Conservation (phyloP, 2,329 filamentous ascomycete genomes). For the Fusarium hostae region DNA sequence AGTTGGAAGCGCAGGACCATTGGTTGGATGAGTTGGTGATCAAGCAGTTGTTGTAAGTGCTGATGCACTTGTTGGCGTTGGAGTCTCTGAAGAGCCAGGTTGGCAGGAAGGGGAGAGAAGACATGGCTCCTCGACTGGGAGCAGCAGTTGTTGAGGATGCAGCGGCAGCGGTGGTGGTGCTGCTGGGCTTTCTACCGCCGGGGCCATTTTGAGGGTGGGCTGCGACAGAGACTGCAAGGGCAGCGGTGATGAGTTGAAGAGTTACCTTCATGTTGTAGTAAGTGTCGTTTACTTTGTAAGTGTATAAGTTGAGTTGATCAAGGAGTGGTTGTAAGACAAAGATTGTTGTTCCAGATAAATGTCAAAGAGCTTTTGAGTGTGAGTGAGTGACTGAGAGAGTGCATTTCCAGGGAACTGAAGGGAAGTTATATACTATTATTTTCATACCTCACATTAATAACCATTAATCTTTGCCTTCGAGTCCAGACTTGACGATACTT, state of each 20-base stretch:
- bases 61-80: constrained; percentile 12
- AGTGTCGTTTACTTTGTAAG: not conserved
- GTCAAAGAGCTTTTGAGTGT: not conserved
- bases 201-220: not conserved
- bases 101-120: constrained; percentile 8
- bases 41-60: constrained; percentile 12
- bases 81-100: constrained; percentile 7
- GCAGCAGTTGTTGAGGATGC: not conserved
- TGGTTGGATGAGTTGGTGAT: constrained; percentile 5
- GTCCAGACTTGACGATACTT: not conserved
- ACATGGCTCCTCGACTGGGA: not conserved
- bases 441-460: rapidly evolving
- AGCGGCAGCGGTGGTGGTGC: not conserved
- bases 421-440: not conserved
- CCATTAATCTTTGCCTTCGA: not conserved
- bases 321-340: not conserved
- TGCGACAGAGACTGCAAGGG: constrained; percentile 6
- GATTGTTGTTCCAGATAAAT: not conserved
- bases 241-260: not conserved
- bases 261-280: constrained; percentile 14
- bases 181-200: not conserved
- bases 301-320: not conserved
- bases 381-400: not conserved
- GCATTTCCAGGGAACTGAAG: not conserved
- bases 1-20: not conserved